Percentiles rank a stretch among this genome's conserved stretches.
phyloP scores from a whole-genome alignment of 2,329 filamentous ascomycete species.

The Colletotrichum theobromicola region DNA sequence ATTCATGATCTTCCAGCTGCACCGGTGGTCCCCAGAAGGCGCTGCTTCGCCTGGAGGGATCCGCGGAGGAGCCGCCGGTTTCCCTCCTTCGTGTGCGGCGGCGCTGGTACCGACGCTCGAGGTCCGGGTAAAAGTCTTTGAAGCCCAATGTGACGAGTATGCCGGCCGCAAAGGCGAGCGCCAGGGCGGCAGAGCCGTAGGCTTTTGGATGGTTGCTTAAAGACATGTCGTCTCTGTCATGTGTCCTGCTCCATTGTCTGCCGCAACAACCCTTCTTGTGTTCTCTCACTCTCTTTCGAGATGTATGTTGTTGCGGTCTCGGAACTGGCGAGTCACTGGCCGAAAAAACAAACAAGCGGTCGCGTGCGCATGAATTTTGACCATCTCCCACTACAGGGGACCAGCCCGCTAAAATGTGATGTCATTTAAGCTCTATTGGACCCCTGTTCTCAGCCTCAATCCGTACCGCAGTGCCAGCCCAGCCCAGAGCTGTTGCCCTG shows the following conservation, averaged over 20 bases:
- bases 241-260: slow-evolving; percentile 7
- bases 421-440: slow-evolving; percentile 9
- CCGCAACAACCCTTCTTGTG: neutral
- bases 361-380: neutral
- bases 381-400: slow-evolving; percentile 1
- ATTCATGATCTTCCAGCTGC: slow-evolving; percentile 61
- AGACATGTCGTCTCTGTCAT: slow-evolving; percentile 51
- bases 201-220: slow-evolving; percentile 65
- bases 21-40: slow-evolving; percentile 54
- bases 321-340: neutral
- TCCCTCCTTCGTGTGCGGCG: slow-evolving; percentile 32
- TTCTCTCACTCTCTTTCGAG: neutral
- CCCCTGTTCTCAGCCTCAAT: slow-evolving; percentile 14
- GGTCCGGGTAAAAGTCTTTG: slow-evolving; percentile 80
- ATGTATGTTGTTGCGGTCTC: neutral
- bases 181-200: slow-evolving; percentile 70
- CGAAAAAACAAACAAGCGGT: neutral
- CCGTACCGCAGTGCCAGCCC: neutral
- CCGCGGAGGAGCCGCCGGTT: slow-evolving; percentile 10
- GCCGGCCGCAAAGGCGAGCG: slow-evolving; percentile 78
- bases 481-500: neutral
- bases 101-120: slow-evolving; percentile 68
- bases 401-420: slow-evolving; percentile 14
- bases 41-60: slow-evolving; percentile 43
- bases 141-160: slow-evolving; percentile 77